A percentile compares a stretch with the other conserved stretches of the same genome.
Conservation (phyloP, 116 monocot genomes). For the Posidonia oceanica region DNA sequence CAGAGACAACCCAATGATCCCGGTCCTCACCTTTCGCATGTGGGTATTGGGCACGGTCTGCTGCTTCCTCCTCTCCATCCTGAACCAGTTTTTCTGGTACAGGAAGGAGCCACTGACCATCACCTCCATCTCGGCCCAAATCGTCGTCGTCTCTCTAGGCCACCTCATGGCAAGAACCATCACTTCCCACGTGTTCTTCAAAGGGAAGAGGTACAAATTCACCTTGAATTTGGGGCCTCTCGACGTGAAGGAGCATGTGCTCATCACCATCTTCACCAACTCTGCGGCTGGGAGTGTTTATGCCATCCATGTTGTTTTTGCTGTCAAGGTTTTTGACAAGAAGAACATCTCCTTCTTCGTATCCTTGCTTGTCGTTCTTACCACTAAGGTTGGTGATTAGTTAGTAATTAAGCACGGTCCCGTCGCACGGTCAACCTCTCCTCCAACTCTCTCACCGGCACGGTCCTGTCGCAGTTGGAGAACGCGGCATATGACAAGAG, state of each 20-base stretch:
- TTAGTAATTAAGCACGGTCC: too few species aligned
- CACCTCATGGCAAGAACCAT: slow-evolving; percentile 42
- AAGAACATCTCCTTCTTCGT: too few species aligned
- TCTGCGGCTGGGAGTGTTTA: slow-evolving; percentile 62
- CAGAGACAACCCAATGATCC: slow-evolving; percentile 33
- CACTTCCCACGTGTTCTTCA: slow-evolving; percentile 28
- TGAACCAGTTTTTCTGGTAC: slow-evolving; percentile 87
- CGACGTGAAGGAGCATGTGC: slow-evolving; percentile 68
- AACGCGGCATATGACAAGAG: too few species aligned
- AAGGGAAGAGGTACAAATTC: slow-evolving; percentile 34
- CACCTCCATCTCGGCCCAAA: slow-evolving; percentile 35
- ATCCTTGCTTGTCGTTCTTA: too few species aligned
- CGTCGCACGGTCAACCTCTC: too few species aligned
- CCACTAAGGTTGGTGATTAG: too few species aligned
- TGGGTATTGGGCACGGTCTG: slow-evolving; percentile 57
- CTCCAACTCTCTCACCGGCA: too few species aligned
- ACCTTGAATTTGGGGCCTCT: slow-evolving; percentile 60
- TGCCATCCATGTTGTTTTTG: slow-evolving; percentile 52
- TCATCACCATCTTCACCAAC: slow-evolving; percentile 74
- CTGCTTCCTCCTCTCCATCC: slow-evolving; percentile 55
- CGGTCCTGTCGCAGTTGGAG: too few species aligned
- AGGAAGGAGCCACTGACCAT: slow-evolving; percentile 56
- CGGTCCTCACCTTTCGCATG: slow-evolving; percentile 66
- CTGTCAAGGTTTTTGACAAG: slow-evolving; percentile 8
- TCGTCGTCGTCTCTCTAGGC: slow-evolving; percentile 63